Percentiles rank a stretch among this genome's conserved stretches.
Evolutionary conservation across 1,284 basidiomycete genomes (phyloP).

Genomic region (Cryptococcus sp.): DNA sequence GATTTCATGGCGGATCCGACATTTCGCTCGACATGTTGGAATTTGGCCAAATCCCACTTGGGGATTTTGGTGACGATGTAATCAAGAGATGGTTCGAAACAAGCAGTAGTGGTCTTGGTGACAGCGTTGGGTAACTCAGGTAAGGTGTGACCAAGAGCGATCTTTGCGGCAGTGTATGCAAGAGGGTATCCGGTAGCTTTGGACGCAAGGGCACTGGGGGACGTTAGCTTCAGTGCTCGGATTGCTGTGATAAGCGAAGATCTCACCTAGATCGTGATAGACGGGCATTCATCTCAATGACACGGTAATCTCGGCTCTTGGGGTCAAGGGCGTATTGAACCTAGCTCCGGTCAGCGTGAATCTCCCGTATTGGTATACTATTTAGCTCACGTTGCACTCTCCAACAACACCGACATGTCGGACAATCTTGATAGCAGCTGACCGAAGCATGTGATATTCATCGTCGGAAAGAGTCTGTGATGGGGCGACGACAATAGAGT

Average conservation of each 20-base stretch:
- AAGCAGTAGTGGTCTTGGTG: slow-evolving; percentile 98
- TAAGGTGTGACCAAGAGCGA: slow-evolving; percentile 96
- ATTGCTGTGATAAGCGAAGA: slow-evolving; percentile 62
- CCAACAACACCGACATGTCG: slow-evolving; percentile 97
- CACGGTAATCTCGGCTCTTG: slow-evolving; percentile 86
- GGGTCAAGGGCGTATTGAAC: slow-evolving; percentile 99
- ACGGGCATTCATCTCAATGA: slow-evolving; percentile 96
- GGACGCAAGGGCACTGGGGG: slow-evolving; percentile 77
- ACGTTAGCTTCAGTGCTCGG: slow-evolving; percentile 9
- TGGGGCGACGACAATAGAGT: slow-evolving; percentile 99
- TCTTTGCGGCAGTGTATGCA: slow-evolving; percentile 98
- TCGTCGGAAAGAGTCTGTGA: slow-evolving; percentile 96
- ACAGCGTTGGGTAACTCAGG: slow-evolving; percentile 98
- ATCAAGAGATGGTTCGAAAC: slow-evolving; percentile 98
- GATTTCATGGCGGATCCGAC: slow-evolving; percentile 99
- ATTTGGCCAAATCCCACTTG: slow-evolving; percentile 99
- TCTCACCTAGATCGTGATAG: slow-evolving; percentile 56
- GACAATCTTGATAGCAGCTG: slow-evolving; percentile 94
- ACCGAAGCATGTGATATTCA: slow-evolving; percentile 98
- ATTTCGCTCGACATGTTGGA: slow-evolving; percentile 90
- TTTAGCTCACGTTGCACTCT: slow-evolving; percentile 61
- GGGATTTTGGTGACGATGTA: slow-evolving; percentile 99
- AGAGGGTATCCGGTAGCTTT: slow-evolving; percentile 99
- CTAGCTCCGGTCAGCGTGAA: slow-evolving; percentile 51
- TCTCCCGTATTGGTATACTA: not conserved